phyloP scores from a whole-genome alignment of 768 basidiomycete genomes.

The Mycena floridula region DNA sequence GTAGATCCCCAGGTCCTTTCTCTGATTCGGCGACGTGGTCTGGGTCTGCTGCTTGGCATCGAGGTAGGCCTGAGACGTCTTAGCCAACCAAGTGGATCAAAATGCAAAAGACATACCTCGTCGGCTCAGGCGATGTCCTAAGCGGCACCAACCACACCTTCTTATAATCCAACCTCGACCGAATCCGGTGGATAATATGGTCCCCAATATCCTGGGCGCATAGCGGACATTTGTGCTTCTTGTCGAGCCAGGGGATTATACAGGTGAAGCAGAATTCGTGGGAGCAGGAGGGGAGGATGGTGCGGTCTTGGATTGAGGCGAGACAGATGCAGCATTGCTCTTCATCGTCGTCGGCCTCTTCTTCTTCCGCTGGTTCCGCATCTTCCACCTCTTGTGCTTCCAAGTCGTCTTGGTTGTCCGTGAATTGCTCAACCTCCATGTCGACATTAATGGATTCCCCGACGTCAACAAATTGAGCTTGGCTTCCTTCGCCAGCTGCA shows the following conservation, averaged over 20 bases:
- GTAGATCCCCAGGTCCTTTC: constrained; percentile 53
- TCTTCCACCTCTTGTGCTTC: too few relatives aligned
- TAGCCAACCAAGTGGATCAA: constrained; percentile 18
- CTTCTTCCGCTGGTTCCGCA: too few relatives aligned
- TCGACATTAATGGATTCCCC: too few relatives aligned
- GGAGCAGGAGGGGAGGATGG: constrained; percentile 78
- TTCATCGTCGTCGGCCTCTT: constrained; percentile 39
- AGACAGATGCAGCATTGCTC: constrained; percentile 85
- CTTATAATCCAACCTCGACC: constrained; percentile 74
- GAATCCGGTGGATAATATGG: constrained; percentile 75
- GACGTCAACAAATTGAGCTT: too few relatives aligned
- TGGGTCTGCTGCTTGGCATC: too few relatives aligned
- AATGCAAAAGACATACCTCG: constrained; percentile 25
- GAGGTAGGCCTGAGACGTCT: constrained; percentile 23
- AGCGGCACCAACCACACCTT: constrained; percentile 73
- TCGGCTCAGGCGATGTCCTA: constrained; percentile 39
- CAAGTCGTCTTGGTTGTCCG: too few relatives aligned
- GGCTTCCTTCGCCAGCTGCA: too few relatives aligned
- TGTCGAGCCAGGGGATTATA: constrained; percentile 79
- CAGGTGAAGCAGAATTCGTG: constrained; percentile 96
- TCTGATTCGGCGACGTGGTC: constrained; percentile 26
- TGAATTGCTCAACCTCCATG: too few relatives aligned
- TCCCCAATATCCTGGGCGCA: constrained; percentile 64
- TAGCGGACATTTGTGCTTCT: constrained; percentile 62
- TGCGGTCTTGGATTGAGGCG: constrained; percentile 67